phyloP scores from a whole-genome alignment of 306 rosid species.

The Fagus crenata region DNA sequence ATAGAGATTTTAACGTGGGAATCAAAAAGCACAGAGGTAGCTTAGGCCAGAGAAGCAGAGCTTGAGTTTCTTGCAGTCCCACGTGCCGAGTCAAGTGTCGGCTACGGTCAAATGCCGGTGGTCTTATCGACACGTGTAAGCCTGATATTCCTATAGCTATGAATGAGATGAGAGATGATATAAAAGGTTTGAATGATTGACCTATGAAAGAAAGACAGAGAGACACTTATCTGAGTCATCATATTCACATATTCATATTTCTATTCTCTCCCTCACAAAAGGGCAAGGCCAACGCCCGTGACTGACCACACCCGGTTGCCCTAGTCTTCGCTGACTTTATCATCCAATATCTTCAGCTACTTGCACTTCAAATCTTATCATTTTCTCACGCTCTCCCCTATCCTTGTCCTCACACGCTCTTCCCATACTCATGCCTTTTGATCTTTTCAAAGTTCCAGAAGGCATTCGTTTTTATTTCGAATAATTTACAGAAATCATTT shows the following conservation, averaged over 20 bases:
- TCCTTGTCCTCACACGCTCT: not conserved
- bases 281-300: not conserved
- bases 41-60: too few relatives aligned
- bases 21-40: constrained; percentile 8
- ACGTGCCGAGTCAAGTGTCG: constrained; percentile 44
- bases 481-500: too few relatives aligned
- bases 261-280: constrained; percentile 16
- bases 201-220: constrained; percentile 8
- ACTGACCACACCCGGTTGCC: not conserved
- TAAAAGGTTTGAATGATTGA: constrained; percentile 55
- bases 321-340: constrained; percentile 33
- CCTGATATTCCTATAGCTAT: constrained; percentile 14
- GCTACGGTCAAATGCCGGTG: constrained; percentile 87
- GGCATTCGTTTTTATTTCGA: too few relatives aligned
- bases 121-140: constrained; percentile 52
- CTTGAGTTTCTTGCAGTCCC: constrained; percentile 1
- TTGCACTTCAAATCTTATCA: too few relatives aligned
- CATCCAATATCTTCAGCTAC: not conserved
- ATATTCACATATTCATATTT: not conserved
- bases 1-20: not conserved
- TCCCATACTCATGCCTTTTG: not conserved
- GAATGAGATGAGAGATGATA: too few relatives aligned
- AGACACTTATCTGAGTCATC: too few relatives aligned
- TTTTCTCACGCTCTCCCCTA: not conserved
- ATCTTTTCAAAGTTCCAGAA: not conserved